Conservation (phyloP, 106 monocot species). For the Narthecium ossifragum region DNA sequence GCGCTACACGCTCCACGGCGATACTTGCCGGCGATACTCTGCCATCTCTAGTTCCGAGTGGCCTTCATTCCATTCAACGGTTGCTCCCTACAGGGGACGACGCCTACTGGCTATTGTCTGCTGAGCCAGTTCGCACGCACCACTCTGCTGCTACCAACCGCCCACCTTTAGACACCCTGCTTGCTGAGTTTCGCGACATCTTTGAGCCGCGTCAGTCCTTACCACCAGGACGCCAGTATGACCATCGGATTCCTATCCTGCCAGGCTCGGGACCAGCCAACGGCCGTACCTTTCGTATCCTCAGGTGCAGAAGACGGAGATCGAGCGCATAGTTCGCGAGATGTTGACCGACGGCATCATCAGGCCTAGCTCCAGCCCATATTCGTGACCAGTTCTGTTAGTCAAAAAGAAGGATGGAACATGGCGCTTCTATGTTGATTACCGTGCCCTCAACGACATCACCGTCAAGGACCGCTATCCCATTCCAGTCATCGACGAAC, state of each 20-base stretch:
- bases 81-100: no score
- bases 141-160: no score
- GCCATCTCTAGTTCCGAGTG: no score
- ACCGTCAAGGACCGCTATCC: background rate
- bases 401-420: background rate
- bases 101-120: no score
- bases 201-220: background rate
- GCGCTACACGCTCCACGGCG: no score
- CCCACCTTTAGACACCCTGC: no score
- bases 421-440: background rate
- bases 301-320: background rate
- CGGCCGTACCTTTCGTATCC: background rate
- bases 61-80: no score
- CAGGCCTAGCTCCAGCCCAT: background rate
- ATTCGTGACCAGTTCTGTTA: background rate
- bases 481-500: background rate
- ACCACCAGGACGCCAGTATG: no score
- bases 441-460: background rate
- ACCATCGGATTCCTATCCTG: background rate
- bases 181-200: background rate
- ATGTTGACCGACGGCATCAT: background rate
- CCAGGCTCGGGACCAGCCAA: background rate
- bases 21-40: no score
- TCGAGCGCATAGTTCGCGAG: background rate
- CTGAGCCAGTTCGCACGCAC: no score